Conservation (phyloP, 2,329 filamentous ascomycete genomes). For the Lecanosticta acicola region DNA sequence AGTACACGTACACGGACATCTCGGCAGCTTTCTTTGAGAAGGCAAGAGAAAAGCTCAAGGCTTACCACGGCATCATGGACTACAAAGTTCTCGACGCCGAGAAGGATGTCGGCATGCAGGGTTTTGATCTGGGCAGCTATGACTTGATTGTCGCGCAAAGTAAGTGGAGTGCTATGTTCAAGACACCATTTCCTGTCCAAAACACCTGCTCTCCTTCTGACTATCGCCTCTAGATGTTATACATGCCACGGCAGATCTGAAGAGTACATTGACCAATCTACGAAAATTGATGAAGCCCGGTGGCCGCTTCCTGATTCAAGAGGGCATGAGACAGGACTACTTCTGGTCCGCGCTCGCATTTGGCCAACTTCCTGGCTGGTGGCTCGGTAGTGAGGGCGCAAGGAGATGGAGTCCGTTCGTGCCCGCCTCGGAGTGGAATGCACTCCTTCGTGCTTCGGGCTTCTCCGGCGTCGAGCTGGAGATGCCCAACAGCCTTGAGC, state of each 20-base stretch:
- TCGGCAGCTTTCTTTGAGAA: conserved; percentile 38
- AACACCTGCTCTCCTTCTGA: too few relatives aligned
- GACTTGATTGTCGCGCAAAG: conserved; percentile 22
- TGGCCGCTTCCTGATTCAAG: conserved; percentile 8
- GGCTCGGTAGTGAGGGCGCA: conserved; percentile 5
- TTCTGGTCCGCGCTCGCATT: conserved; percentile 1
- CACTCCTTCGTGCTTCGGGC: conserved; percentile 5
- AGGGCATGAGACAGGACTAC: conserved; percentile 8
- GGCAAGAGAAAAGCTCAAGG: conserved; percentile 29
- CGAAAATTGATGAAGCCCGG: conserved; percentile 23
- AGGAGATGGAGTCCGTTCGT: conserved; percentile 11
- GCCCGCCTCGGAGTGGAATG: conserved; percentile 4
- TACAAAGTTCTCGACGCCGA: conserved; percentile 31
- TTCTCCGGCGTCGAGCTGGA: conserved; percentile 10
- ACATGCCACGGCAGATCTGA: conserved; percentile 18
- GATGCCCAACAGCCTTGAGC: conserved; percentile 2
- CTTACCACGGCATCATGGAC: conserved; percentile 25
- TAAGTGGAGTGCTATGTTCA: too few relatives aligned
- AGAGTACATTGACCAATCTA: conserved; percentile 14
- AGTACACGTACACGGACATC: conserved; percentile 31
- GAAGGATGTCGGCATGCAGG: conserved; percentile 28
- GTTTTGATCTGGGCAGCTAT: conserved; percentile 27
- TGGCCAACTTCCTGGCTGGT: conserved; percentile 7
- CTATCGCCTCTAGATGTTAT: too few relatives aligned
- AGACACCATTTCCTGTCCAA: too few relatives aligned